Evolutionary conservation across 768 basidiomycete genomes (phyloP), one percentile per base, ranked within the genome.

Genomic region (Terana coerulea): DNA sequence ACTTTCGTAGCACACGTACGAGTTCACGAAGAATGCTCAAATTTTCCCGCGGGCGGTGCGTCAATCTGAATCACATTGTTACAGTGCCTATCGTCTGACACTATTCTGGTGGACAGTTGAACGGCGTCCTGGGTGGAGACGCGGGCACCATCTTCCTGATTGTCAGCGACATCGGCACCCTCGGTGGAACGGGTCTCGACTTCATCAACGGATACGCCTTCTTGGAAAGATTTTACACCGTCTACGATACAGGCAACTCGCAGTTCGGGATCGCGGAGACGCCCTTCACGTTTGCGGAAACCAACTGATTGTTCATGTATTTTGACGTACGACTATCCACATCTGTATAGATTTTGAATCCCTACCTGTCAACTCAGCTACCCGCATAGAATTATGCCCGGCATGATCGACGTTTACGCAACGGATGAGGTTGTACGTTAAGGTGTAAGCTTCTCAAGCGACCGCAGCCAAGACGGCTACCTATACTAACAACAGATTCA

Each of bases 11-110:
- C 52, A 28, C 54, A 53, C 35, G 53, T 62, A 58, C 58, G 78
- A 79, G 63, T 57, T 87, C 51, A 81, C 79, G 2, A 62, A 79
- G n/a, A 82, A 85, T 58, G 84, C 81, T 3, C 85, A 88, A 71
- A 79, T 83, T 55, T 87, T 83, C 81, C 84, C 84, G 0, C 78
- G 81, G 39, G 60, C 70, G 2, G 69, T 81, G 55, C 5, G 45
- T 40, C n/a, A n/a, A n/a, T n/a, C n/a, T n/a, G n/a, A n/a, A n/a
- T n/a, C n/a, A n/a, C n/a, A n/a, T n/a, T n/a, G n/a, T 12, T 37
- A n/a, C n/a, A n/a, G n/a, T 17, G 39, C n/a, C n/a, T 19, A 3
- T 30, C 25, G 6, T 7, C 7, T 34, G 29, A 1, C 9, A 7
- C 21, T 29, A 26, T 3, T 19, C 12, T 3, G 3, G 6, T 12